Percentiles rank a stretch among this genome's conserved stretches.
Evolutionary conservation across 805 yeast species (phyloP).

Genomic region (Candida tammaniensis): DNA sequence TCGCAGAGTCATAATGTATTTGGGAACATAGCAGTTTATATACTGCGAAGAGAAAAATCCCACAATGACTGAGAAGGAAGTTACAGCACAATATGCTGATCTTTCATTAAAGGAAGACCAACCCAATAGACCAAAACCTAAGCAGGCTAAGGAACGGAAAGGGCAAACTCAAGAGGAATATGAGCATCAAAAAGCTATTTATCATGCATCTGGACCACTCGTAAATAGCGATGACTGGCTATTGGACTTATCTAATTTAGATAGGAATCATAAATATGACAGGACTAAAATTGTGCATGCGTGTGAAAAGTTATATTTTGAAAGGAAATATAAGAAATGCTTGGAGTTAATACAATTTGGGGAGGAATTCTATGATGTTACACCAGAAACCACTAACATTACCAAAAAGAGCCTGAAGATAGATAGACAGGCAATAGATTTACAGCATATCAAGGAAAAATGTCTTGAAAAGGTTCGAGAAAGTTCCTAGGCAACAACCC

Average conservation of each 20-base stretch:
- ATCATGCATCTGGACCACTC: constrained; percentile 55
- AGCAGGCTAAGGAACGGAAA: constrained; percentile 39
- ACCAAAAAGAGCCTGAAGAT: constrained; percentile 32
- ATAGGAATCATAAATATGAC: constrained; percentile 45
- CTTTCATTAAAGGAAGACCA: not conserved
- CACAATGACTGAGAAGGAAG: constrained; percentile 5
- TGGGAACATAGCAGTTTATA: too few relatives aligned
- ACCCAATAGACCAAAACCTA: too few relatives aligned
- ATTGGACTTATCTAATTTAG: constrained; percentile 27
- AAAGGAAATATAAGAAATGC: constrained; percentile 51
- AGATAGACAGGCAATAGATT: constrained; percentile 50
- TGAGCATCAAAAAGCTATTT: constrained; percentile 48
- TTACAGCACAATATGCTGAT: not conserved
- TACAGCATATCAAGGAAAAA: constrained; percentile 40
- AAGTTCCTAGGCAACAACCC: not conserved
- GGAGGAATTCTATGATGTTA: constrained; percentile 26
- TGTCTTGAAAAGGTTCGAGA: constrained; percentile 35
- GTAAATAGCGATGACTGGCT: constrained; percentile 48
- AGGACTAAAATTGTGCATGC: constrained; percentile 55
- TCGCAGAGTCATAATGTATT: not conserved
- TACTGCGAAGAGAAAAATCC: constrained; percentile 6
- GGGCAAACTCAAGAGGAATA: constrained; percentile 70
- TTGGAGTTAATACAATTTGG: constrained; percentile 41
- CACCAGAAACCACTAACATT: constrained; percentile 13
- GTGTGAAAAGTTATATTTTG: constrained; percentile 62